Evolutionary conservation across 129 eudicot species (phyloP), one percentile per base, ranked within the genome.

Genomic region (Erigeron canadensis): DNA sequence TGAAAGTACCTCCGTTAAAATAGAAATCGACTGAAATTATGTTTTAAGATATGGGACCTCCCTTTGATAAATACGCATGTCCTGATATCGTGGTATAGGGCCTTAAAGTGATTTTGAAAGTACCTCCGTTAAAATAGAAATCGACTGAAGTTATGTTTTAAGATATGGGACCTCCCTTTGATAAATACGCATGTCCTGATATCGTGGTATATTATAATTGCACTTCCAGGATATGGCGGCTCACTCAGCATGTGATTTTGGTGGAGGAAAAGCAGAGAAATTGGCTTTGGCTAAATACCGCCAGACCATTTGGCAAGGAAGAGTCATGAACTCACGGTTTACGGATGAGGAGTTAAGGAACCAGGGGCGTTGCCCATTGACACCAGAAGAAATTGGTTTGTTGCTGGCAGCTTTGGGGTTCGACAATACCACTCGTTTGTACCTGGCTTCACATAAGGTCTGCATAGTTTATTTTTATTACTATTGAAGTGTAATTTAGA

Each of bases 381-480:
- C 99, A 8, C 99, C 99, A 0, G 99, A 94, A 84, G 99, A 94
- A 78, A 84, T 94, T 59, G 99, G 99, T 61, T 79, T 94, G 76
- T 81, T 94, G 55, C 77, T 94, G 10, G 99, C 96, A 38, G 99
- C 99, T 60, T 76, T 94, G 78, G 99, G 99, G 53, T 94, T 94
- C 23, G 91, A 90, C 84, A 94, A 87, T 75, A 87, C 21, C 48
- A 94, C 99, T 63, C 97, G 96, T 42, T 76, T 94, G 53, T 94
- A 94, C 83, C 99, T 94, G 34, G 99, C 99, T 45, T 94, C 99
- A 68, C 99, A 94, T 80, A 94, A 90, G 99, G 99, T 94, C 23
- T 48, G 45, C 28, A 61, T 47, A 10, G 7, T 61, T 15, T 38
- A 34, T 48, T 62, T 73, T 48, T 6, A 12, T 70, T 0, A n/a